phyloP scores from a whole-genome alignment of 768 basidiomycete species.

The Favolaschia claudopus region DNA sequence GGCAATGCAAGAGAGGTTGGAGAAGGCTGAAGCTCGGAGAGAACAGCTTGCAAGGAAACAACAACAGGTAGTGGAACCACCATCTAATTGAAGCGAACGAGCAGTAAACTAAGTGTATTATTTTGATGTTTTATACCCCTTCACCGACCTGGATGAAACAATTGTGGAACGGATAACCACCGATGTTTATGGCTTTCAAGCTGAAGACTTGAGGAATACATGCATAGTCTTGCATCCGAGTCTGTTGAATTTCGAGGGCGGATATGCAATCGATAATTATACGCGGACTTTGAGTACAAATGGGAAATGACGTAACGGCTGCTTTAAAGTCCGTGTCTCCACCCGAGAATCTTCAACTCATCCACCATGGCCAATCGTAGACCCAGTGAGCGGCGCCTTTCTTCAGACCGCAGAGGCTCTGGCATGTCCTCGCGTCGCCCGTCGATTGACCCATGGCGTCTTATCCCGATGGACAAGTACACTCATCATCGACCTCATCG shows the following conservation, averaged over 20 bases:
- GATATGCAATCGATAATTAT: too few relatives aligned
- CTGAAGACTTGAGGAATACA: too few relatives aligned
- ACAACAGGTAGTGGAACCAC: slow-evolving; percentile 38
- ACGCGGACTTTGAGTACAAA: too few relatives aligned
- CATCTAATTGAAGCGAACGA: slow-evolving; percentile 32
- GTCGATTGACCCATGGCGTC: slow-evolving; percentile 80
- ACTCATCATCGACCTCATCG: slow-evolving; percentile 3
- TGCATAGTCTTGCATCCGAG: too few relatives aligned
- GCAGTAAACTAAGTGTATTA: slow-evolving; percentile 11
- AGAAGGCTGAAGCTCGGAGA: slow-evolving; percentile 74
- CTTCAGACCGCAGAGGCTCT: slow-evolving; percentile 59
- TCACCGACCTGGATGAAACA: slow-evolving; percentile 1
- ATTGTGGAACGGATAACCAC: slow-evolving; percentile 9
- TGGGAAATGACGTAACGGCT: too few relatives aligned
- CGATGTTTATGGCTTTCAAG: too few relatives aligned
- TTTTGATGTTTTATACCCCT: slow-evolving; percentile 19
- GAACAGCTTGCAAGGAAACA: slow-evolving; percentile 51
- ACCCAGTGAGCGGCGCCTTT: slow-evolving; percentile 49
- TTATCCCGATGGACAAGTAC: slow-evolving; percentile 84
- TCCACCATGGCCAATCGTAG: slow-evolving; percentile 49
- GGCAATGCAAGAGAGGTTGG: slow-evolving; percentile 77
- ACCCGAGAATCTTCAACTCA: background rate
- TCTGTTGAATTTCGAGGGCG: too few relatives aligned
- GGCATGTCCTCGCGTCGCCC: slow-evolving; percentile 65
- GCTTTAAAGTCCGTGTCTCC: too few relatives aligned